Evolutionary conservation across 371 early-diverging fungal species (phyloP).

Genomic region (Massospora cicadina): DNA sequence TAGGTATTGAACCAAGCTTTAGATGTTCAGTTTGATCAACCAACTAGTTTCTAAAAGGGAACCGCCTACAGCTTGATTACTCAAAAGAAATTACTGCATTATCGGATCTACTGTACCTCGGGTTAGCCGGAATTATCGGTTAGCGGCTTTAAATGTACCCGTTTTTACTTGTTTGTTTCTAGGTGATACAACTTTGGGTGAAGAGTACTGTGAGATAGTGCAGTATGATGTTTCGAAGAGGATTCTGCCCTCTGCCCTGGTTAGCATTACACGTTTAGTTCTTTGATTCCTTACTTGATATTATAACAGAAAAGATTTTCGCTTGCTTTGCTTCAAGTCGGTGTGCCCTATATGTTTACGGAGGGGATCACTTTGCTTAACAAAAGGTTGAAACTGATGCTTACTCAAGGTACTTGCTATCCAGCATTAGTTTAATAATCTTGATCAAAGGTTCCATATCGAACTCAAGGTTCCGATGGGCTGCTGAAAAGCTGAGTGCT

Average conservation of each 20-base stretch:
- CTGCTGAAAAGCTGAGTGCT: neutral
- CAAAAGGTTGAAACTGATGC: neutral
- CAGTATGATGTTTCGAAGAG: neutral
- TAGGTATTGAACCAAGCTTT: neutral
- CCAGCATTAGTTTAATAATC: neutral
- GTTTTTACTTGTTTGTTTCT: neutral
- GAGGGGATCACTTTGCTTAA: neutral
- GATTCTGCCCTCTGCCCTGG: neutral
- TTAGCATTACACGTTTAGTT: neutral
- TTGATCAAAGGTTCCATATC: neutral
- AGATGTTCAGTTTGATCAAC: neutral
- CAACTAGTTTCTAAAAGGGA: constrained; percentile 16
- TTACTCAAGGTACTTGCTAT: neutral
- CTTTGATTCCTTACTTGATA: neutral
- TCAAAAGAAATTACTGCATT: neutral
- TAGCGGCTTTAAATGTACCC: neutral
- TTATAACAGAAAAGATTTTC: neutral
- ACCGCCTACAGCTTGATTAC: constrained; percentile 17
- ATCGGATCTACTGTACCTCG: neutral
- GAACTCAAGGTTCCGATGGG: neutral
- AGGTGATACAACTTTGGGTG: constrained; percentile 1
- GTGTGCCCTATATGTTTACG: neutral
- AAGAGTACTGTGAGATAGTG: constrained; percentile 5
- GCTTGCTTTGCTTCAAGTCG: neutral
- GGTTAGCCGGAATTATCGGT: neutral